Evolutionary conservation across 2,329 filamentous ascomycete genomes (phyloP), one percentile per base, ranked within the genome.

Genomic region (Elsinoe batatas): DNA sequence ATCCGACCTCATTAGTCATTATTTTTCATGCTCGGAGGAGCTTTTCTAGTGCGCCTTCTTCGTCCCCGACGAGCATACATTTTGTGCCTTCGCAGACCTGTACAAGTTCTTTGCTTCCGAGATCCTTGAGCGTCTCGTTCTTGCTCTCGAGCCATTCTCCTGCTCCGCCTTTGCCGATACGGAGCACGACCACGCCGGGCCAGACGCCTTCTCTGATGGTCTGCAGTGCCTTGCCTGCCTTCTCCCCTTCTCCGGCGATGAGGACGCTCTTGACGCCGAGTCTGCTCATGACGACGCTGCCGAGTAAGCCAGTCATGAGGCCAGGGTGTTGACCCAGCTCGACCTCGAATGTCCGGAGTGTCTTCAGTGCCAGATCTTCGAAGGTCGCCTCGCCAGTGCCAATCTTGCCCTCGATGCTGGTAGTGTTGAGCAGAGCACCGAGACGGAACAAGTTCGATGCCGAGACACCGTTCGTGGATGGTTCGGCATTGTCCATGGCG

Each of bases 281-380:
- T 58, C 85, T 80, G 3, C 84, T 81, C 1, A 83, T 81, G 8
- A 95, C 88, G 1, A 97, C 81, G 0, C 80, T 80, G 3, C 82
- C 80, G 63, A 97, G 77, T 63, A 97, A 76, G 3, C 87, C 87
- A 0, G 88, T 84, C 71, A 94, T 97, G 1, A 97, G 77, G 77
- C 93, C 95, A 0, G 93, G 90, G 64, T 97, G 90, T 68, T 97
- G 90, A 65, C 94, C 76, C 62, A 95, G 83, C 72, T 98, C 93
- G 0, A 87, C 85, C 62, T 95, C 88, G 62, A 98, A 98, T 0
- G 90, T 88, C 58, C 83, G 82, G 59, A 91, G 82, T 0, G 89
- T 93, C 61, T 86, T 80, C 51, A 80, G 79, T 0, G 89, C 90
- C 51, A 83, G 76, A 60, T 88, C 82, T 46, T 81, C 79, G 15